Evolutionary conservation across 495 filamentous ascomycete genomes (phyloP), one percentile per base, ranked within the genome.

Genomic region (Daldinia vernicosa): DNA sequence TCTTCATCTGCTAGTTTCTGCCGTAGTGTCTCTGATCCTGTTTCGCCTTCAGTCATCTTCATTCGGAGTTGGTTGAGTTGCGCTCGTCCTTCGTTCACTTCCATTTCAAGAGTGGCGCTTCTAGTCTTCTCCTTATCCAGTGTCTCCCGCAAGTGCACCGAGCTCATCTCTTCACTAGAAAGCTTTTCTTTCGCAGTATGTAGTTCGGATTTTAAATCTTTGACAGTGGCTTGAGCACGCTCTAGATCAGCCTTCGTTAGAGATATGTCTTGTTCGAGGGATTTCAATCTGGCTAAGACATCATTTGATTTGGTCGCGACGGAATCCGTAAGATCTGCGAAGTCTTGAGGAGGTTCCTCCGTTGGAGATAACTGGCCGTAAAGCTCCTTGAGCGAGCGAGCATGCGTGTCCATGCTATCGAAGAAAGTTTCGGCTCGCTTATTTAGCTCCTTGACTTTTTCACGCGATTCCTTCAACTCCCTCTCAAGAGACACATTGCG

Each of bases 11-110:
- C 87, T 52, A 95, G 79, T 35, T 88, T 85, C 75, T 90, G 88
- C 43, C 89, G 88, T 57, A 97, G 79, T 15, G 87, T 89, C 76
- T 94, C 91, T 6, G 91, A 92, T 24, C 91, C 92, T 6, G 88
- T 93, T 74, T 94, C 92, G 33, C 92, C 93, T 43, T 91, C 90
- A 5, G 89, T 85, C 74, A 95, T 88, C 77, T 89, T 89, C 14
- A 81, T 80, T 60, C 91, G 87, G 30, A 97, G 82, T 15, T 87
- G 80, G 43, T 82, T 84, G 26, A 95, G 82, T 64, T 91, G 89
- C 9, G 83, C 80, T 27, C 89, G 88, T 57, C 91, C 88, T 33
- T 91, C 86, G 7, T 86, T 80, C 24, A 97, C 80, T 70, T 96
- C 91, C 19, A 79, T 78, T 60, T 88, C 84, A 19, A 94, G 78